These are phyloP conservation scores for Narthecium ossifragum DNA, from an alignment of 106 monocot species.

Conservation along the genomic window DNA sequence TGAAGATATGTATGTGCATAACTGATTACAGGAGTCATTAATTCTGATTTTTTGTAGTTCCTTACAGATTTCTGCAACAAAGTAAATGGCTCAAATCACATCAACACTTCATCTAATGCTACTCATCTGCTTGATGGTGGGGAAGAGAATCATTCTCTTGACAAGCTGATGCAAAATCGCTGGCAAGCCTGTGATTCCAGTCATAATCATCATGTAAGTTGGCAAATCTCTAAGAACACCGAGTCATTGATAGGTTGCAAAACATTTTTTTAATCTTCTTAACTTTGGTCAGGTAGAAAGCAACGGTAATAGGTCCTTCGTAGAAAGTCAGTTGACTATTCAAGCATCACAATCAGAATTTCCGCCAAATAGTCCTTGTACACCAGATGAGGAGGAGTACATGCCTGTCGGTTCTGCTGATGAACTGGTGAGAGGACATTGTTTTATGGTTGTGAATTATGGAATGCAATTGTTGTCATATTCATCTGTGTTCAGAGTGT, in stretches of 20 bases:
- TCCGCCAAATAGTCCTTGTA: constrained; percentile 9
- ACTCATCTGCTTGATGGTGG: constrained; percentile 13
- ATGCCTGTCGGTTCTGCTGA: constrained; percentile 26
- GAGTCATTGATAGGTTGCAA: background rate
- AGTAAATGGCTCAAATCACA: constrained; percentile 39
- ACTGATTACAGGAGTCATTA: constrained; percentile 12
- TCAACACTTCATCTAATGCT: constrained; percentile 11
- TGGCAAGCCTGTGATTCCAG: constrained; percentile 3
- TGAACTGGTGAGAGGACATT: constrained; percentile 39
- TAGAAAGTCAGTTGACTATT: constrained; percentile 4
- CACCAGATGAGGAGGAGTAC: constrained; percentile 17
- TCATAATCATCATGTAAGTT: constrained; percentile 30
- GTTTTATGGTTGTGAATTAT: no score
- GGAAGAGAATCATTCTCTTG: constrained; percentile 5
- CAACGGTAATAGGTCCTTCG: constrained; percentile 24
- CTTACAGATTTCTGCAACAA: constrained; percentile 44
- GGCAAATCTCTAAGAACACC: background rate
- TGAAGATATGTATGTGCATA: background rate
- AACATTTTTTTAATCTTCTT: background rate
- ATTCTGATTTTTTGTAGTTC: constrained; percentile 27
- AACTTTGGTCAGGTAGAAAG: constrained; percentile 29
- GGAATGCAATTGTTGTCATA: no score
- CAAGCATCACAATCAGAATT: constrained; percentile 10
- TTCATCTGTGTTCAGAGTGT: no score
- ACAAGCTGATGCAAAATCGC: constrained; percentile 4